A percentile compares a stretch with the other conserved stretches of the same genome.
Conservation (phyloP, 306 rosid species). For the Trichosanthes truncata region DNA sequence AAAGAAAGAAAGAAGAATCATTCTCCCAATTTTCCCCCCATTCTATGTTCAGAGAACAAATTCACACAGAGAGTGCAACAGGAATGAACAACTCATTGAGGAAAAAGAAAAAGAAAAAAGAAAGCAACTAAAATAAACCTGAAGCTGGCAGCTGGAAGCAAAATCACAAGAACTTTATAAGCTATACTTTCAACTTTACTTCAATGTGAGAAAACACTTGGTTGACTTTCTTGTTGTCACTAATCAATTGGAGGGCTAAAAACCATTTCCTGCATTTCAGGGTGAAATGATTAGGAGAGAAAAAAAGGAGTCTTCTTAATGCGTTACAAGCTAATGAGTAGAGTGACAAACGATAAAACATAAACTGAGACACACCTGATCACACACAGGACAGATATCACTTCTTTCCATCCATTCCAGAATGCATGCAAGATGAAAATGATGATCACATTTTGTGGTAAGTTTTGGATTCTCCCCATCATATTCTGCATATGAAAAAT, state of each 20-base stretch:
- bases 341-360: not conserved
- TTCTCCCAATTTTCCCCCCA: slow-evolving; percentile 1
- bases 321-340: slow-evolving; percentile 6
- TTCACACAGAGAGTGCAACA: slow-evolving; percentile 1
- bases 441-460: slow-evolving; percentile 65
- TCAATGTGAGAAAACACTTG: slow-evolving; percentile 11
- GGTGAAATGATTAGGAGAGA: not conserved
- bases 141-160: slow-evolving; percentile 1
- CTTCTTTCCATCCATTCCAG: slow-evolving; percentile 99
- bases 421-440: slow-evolving; percentile 97
- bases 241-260: slow-evolving; percentile 65
- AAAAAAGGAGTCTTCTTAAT: not conserved
- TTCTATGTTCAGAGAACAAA: slow-evolving; percentile 2
- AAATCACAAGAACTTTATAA: slow-evolving; percentile 18
- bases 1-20: not conserved
- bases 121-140: slow-evolving; percentile 8
- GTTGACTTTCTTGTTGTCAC: slow-evolving; percentile 19
- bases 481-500: slow-evolving; percentile 40
- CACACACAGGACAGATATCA: slow-evolving; percentile 82
- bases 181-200: slow-evolving; percentile 26
- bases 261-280: slow-evolving; percentile 59
- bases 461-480: slow-evolving; percentile 75
- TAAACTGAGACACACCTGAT: slow-evolving; percentile 44
- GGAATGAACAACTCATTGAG: not conserved
- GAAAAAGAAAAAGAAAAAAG: not conserved